phyloP scores from a whole-genome alignment of 805 yeast species.

The Candida ortonii region DNA sequence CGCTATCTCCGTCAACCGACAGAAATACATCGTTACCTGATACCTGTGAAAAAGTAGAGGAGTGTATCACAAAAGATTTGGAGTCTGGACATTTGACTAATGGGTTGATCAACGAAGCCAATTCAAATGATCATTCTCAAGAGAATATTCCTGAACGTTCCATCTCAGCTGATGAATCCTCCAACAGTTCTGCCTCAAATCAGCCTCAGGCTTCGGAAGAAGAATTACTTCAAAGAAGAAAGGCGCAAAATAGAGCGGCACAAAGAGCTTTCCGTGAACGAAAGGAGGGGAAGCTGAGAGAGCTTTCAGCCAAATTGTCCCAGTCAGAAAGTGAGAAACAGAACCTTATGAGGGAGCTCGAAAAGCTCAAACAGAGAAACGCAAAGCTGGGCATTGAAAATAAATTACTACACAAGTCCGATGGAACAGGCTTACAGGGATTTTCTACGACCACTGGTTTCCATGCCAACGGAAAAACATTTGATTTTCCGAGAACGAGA shows the following conservation, averaged over 20 bases:
- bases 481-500: slow-evolving; percentile 27
- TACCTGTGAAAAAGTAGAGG: slow-evolving; percentile 7
- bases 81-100: slow-evolving; percentile 2
- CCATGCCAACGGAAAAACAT: slow-evolving; percentile 5
- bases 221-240: slow-evolving; percentile 54
- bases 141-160: slow-evolving; percentile 1
- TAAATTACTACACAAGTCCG: slow-evolving; percentile 45
- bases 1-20: slow-evolving; percentile 9
- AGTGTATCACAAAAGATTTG: slow-evolving; percentile 1
- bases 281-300: slow-evolving; percentile 68
- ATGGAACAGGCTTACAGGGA: slow-evolving; percentile 1
- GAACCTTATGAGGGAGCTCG: slow-evolving; percentile 39
- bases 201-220: slow-evolving; percentile 25
- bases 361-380: slow-evolving; percentile 48
- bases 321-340: slow-evolving; percentile 50
- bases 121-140: no score
- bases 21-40: background rate
- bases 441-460: background rate
- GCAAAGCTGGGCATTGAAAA: slow-evolving; percentile 60
- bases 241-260: slow-evolving; percentile 82
- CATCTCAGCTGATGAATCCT: slow-evolving; percentile 3
- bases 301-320: slow-evolving; percentile 56
- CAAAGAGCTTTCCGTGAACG: slow-evolving; percentile 85
- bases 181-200: slow-evolving; percentile 5
- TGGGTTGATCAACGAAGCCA: slow-evolving; percentile 4